Evolutionary conservation across 1,139 yeast genomes (phyloP).

Genomic region (Lodderomyces elongisporus): DNA sequence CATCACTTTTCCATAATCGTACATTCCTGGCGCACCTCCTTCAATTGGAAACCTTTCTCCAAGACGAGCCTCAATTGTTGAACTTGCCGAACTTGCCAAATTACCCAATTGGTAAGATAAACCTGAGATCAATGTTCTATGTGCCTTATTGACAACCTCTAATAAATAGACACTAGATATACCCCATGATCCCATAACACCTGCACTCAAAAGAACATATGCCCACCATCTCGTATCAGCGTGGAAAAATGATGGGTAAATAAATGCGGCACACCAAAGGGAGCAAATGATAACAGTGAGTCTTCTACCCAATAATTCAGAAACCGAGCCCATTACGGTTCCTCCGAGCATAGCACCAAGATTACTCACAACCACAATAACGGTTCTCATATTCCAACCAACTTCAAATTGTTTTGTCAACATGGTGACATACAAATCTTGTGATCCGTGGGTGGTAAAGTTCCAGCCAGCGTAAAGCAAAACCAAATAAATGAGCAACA

Average conservation of each 20-base stretch:
- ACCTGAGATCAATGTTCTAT: conserved; percentile 35
- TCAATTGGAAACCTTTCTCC: conserved; percentile 28
- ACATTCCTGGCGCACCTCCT: conserved; percentile 15
- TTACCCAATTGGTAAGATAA: conserved; percentile 38
- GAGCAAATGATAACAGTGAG: conserved; percentile 33
- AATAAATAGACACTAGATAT: conserved; percentile 33
- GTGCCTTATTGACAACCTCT: conserved; percentile 33
- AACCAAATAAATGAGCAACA: conserved; percentile 39
- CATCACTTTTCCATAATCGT: conserved; percentile 36
- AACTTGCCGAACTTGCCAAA: conserved; percentile 32
- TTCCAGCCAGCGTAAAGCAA: conserved; percentile 46
- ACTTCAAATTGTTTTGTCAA: conserved; percentile 35
- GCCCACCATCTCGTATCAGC: conserved; percentile 29
- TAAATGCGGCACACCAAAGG: conserved; percentile 28
- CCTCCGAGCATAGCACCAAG: conserved; percentile 52
- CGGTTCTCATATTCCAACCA: conserved; percentile 33
- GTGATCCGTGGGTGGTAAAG: conserved; percentile 53
- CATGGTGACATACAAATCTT: conserved; percentile 49
- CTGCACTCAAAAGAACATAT: conserved; percentile 19
- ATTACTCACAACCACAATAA: conserved; percentile 43
- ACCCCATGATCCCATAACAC: conserved; percentile 39
- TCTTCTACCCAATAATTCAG: conserved; percentile 46
- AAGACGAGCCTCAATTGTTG: conserved; percentile 33
- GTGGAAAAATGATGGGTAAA: conserved; percentile 30
- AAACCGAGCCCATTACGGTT: conserved; percentile 38